A percentile compares a stretch with the other conserved stretches of the same genome.
phyloP scores from a whole-genome alignment of 495 filamentous ascomycete genomes.

The Talaromyces adpressus region DNA sequence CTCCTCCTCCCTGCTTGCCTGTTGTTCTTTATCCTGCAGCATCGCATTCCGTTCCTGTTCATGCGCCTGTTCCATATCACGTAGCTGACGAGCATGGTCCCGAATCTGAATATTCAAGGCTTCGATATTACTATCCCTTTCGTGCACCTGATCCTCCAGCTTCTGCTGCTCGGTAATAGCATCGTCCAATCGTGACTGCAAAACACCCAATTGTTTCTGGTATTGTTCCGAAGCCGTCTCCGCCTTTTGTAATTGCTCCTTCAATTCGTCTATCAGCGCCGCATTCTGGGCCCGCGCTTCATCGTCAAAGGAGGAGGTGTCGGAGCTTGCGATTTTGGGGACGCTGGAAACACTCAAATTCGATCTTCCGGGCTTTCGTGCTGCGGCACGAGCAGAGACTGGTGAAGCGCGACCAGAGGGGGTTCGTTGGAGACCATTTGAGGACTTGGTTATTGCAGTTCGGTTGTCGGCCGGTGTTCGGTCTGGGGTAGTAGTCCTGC shows the following conservation, averaged over 20 bases:
- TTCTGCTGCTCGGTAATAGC: conserved; percentile 72
- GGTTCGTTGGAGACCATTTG: conserved; percentile 34
- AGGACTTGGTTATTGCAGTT: conserved; percentile 18
- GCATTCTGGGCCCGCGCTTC: conserved; percentile 65
- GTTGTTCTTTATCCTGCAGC: conserved; percentile 86
- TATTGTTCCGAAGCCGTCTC: conserved; percentile 74
- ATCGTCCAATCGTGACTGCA: conserved; percentile 84
- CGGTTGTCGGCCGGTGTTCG: conserved; percentile 3
- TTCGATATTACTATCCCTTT: conserved; percentile 75
- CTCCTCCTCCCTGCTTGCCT: conserved; percentile 74
- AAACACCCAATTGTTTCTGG: conserved; percentile 72
- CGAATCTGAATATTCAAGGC: conserved; percentile 70
- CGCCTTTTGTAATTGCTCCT: conserved; percentile 70
- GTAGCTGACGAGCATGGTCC: conserved; percentile 68
- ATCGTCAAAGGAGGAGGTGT: conserved; percentile 44
- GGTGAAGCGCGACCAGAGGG: conserved; percentile 42
- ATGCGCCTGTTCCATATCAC: conserved; percentile 84
- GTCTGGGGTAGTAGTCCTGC: conserved; percentile 3
- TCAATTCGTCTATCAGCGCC: conserved; percentile 77
- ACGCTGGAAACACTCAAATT: conserved; percentile 53
- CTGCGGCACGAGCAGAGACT: conserved; percentile 62
- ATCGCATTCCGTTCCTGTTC: conserved; percentile 82
- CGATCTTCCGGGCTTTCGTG: conserved; percentile 52
- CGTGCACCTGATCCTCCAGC: conserved; percentile 78
- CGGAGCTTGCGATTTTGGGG: conserved; percentile 47